Evolutionary conservation across 1,284 basidiomycete genomes (phyloP).

Genomic region (Ustilago cynodontis): DNA sequence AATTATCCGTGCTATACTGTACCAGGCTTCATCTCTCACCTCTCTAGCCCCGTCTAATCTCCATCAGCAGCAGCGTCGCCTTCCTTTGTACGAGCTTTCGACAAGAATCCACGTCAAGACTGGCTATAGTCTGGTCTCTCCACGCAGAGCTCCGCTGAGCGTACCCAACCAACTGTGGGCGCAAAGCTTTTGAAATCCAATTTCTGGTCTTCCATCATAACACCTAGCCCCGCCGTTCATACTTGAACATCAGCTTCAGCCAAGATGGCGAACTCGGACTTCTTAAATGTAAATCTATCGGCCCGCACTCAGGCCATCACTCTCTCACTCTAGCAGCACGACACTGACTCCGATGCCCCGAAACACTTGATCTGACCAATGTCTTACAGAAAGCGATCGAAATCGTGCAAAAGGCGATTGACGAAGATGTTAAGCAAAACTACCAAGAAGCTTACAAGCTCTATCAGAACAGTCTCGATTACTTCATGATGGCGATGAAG

Average conservation of each 20-base stretch:
- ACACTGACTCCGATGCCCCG: background rate
- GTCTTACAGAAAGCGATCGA: constrained; percentile 85
- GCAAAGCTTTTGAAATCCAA: background rate
- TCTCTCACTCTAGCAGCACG: background rate
- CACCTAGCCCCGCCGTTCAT: background rate
- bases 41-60: constrained; percentile 29
- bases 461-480: constrained; percentile 90
- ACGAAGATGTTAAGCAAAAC: constrained; percentile 92
- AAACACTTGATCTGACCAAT: background rate
- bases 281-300: constrained; percentile 49
- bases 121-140: background rate
- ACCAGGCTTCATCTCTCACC: background rate
- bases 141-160: background rate
- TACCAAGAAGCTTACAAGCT: constrained; percentile 94
- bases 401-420: constrained; percentile 93
- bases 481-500: constrained; percentile 93
- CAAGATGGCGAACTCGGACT: constrained; percentile 63
- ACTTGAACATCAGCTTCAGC: background rate
- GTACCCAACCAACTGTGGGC: too few relatives aligned
- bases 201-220: background rate
- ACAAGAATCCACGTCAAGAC: background rate
- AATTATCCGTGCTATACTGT: too few relatives aligned
- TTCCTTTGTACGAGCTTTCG: background rate
- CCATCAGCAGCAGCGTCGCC: constrained; percentile 4
- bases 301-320: background rate